Base-by-base conservation (phyloP, 495 filamentous ascomycete genomes). In the Collariella sp. region DNA sequence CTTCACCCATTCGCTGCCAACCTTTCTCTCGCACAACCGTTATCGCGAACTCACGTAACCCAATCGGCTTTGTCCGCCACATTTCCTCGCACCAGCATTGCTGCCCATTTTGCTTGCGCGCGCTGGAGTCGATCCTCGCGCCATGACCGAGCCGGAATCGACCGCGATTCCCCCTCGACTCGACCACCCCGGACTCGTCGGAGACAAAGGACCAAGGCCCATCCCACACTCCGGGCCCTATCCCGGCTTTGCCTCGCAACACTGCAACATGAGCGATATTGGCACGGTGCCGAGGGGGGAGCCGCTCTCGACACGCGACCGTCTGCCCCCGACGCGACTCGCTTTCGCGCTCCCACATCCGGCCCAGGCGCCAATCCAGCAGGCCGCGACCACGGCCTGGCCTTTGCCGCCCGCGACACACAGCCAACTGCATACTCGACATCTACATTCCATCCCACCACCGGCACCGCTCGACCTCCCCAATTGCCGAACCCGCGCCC, bases 11-110 rank as follows among this genome's bases (percentile, higher is more conserved):
- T 46, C 51, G 51, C n/a, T n/a, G n/a, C 55, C 54, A 60, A 61
- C 57, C n/a, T n/a, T n/a, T n/a, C n/a, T 56, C 58, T 67, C 62
- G 62, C 66, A 67, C 61, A 46, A 46, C 48, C 55, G 38, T 54
- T 50, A 43, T 55, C 40, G 40, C 47, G 24, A 54, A 33, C 45
- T 39, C 34, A 18, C 50, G 36, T 43, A 35, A 5, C 34, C 36
- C 52, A 51, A 50, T 52, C 54, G 58, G 48, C 57, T 6, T 50
- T 39, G 34, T 38, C 26, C 57, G 49, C 49, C 38, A 43, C 56
- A 13, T 50, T 34, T 29, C 44, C 56, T 43, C 41, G 31, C 44
- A 35, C 47, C 15, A 12, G 33, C 45, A 36, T 57, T 43, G 40
- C 50, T 36, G 35, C 36, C 43, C 44, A 41, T 56, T 45, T 57